A percentile compares a stretch with the other conserved stretches of the same genome.
These are phyloP conservation scores for Zelopaecilomyces penicillatus DNA, from an alignment of 2,329 filamentous ascomycete genomes.

Conservation along the genomic window DNA sequence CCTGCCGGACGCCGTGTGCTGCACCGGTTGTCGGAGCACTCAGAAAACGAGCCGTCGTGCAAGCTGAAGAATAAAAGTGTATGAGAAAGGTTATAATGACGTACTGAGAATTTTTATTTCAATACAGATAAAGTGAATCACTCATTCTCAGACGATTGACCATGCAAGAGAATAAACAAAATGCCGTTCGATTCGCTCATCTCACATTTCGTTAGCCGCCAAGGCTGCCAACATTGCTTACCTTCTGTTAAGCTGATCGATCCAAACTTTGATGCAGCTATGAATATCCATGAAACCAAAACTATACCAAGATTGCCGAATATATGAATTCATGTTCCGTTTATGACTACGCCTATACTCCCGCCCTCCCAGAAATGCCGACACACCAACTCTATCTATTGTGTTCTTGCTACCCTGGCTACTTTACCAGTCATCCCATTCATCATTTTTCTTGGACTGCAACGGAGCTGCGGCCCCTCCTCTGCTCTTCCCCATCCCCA, in stretches of 20 bases:
- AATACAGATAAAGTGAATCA: too few species aligned
- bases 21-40: neutral
- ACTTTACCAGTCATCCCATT: constrained; percentile 56
- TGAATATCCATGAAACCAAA: too few species aligned
- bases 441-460: constrained; percentile 41
- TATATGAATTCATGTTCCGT: constrained; percentile 5
- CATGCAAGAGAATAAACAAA: too few species aligned
- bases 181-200: too few species aligned
- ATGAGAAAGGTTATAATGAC: too few species aligned
- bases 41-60: neutral
- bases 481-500: constrained; percentile 43
- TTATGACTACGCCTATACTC: constrained; percentile 20
- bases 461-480: constrained; percentile 21
- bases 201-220: too few species aligned
- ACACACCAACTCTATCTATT: constrained; percentile 3
- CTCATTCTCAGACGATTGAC: too few species aligned
- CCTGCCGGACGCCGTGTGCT: neutral
- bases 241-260: too few species aligned
- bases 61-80: neutral
- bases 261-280: too few species aligned
- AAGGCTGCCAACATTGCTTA: too few species aligned
- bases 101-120: too few species aligned
- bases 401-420: neutral
- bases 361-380: constrained; percentile 18
- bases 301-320: too few species aligned